Conservation (phyloP, 371 early-diverging fungal species). For the Rhizopus delemar region DNA sequence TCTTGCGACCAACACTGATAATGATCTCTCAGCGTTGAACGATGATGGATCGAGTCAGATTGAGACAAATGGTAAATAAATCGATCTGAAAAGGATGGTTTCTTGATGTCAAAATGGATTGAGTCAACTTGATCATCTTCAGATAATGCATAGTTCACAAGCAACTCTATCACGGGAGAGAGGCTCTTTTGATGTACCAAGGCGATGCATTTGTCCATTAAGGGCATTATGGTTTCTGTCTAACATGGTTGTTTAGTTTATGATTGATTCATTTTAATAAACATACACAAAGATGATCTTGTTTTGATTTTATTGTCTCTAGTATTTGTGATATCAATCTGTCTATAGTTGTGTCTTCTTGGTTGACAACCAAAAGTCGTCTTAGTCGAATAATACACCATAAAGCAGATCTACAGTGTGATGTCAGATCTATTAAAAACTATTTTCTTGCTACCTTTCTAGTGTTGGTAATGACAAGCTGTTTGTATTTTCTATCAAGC, state of each 20-base stretch:
- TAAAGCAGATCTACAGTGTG: constrained; percentile 6
- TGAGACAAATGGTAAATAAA: constrained; percentile 5
- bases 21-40: not conserved
- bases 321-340: not conserved
- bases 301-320: constrained; percentile 1
- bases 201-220: not conserved
- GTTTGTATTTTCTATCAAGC: not conserved
- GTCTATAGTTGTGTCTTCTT: not conserved
- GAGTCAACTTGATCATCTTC: not conserved
- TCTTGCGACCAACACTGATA: constrained; percentile 14
- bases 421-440: not conserved
- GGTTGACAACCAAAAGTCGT: constrained; percentile 2
- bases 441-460: not conserved
- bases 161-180: constrained; percentile 12
- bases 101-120: constrained; percentile 3
- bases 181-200: constrained; percentile 2
- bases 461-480: not conserved
- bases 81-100: constrained; percentile 5
- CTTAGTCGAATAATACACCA: constrained; percentile 25
- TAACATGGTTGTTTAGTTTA: not conserved
- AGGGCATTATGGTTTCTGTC: not conserved
- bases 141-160: constrained; percentile 8
- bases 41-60: not conserved
- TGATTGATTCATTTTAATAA: not conserved
- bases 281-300: not conserved